Evolutionary conservation across 345 rosid species (phyloP).

Genomic region (Leavenworthia alabamica): DNA sequence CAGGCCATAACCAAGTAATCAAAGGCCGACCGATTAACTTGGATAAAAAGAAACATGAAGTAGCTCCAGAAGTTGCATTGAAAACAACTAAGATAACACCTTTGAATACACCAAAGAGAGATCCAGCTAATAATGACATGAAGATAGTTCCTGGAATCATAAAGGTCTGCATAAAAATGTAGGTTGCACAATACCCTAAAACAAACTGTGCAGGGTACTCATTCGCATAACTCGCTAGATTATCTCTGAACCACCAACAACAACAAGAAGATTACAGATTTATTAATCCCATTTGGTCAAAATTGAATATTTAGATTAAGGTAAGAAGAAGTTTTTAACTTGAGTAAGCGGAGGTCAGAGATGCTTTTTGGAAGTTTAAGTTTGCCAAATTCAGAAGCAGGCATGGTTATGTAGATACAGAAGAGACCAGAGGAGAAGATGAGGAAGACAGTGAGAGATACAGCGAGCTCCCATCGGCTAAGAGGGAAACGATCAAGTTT

Average conservation of each 20-base stretch:
- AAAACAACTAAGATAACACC: conserved; percentile 85
- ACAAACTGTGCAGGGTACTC: conserved; percentile 79
- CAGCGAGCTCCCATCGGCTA: conserved; percentile 73
- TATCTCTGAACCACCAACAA: conserved; percentile 75
- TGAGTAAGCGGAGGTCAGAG: conserved; percentile 86
- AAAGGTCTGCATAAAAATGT: conserved; percentile 98
- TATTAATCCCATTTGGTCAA: not conserved
- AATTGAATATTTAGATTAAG: not conserved
- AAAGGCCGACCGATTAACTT: conserved; percentile 91
- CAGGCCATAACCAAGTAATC: conserved; percentile 95
- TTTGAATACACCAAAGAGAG: conserved; percentile 83
- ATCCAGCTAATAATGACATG: conserved; percentile 97
- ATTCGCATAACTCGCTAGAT: conserved; percentile 63
- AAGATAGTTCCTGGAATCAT: conserved; percentile 99
- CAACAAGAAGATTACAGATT: not conserved
- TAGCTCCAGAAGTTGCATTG: conserved; percentile 93
- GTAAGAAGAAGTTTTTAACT: conserved; percentile 34
- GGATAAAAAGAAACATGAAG: conserved; percentile 88
- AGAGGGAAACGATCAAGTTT: conserved; percentile 73
- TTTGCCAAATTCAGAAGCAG: conserved; percentile 67
- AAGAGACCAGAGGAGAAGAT: conserved; percentile 61
- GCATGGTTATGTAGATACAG: conserved; percentile 81
- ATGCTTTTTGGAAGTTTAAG: conserved; percentile 83
- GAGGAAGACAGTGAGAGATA: conserved; percentile 57
- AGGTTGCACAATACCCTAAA: conserved; percentile 88